Evolutionary conservation across 2,329 filamentous ascomycete species (phyloP).

Genomic region (Microdochium nivale): DNA sequence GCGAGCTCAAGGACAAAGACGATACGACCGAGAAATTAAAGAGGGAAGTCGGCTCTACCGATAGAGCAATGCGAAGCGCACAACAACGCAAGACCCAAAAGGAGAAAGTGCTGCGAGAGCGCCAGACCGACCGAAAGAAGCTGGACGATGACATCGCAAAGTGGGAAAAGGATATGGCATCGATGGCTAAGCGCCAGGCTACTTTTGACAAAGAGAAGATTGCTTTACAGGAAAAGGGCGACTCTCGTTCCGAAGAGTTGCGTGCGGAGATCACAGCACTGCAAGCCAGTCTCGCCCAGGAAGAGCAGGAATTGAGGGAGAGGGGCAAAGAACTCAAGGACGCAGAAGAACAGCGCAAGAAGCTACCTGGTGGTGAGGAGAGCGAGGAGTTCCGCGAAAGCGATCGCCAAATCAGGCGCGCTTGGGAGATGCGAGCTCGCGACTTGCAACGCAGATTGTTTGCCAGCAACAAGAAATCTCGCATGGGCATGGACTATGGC

Average conservation of each 20-base stretch:
- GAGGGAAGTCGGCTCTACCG: slow-evolving; percentile 69
- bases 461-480: slow-evolving; percentile 36
- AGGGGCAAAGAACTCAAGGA: slow-evolving; percentile 64
- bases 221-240: slow-evolving; percentile 40
- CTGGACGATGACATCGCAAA: slow-evolving; percentile 61
- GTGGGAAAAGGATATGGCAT: slow-evolving; percentile 55
- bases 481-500: slow-evolving; percentile 38
- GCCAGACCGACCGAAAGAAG: slow-evolving; percentile 59
- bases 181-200: slow-evolving; percentile 48
- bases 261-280: slow-evolving; percentile 48
- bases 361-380: slow-evolving; percentile 50
- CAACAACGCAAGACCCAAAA: slow-evolving; percentile 73
- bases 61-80: slow-evolving; percentile 71
- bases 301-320: slow-evolving; percentile 67
- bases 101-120: slow-evolving; percentile 63
- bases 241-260: slow-evolving; percentile 41
- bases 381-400: slow-evolving; percentile 47
- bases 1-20: slow-evolving; percentile 79
- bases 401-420: slow-evolving; percentile 41
- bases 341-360: slow-evolving; percentile 62
- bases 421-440: slow-evolving; percentile 45
- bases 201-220: slow-evolving; percentile 45
- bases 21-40: slow-evolving; percentile 79
- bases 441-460: slow-evolving; percentile 42
- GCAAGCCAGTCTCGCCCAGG: slow-evolving; percentile 53